phyloP scores from a whole-genome alignment of 2,329 filamentous ascomycete genomes.

The Alternaria ventricosa region DNA sequence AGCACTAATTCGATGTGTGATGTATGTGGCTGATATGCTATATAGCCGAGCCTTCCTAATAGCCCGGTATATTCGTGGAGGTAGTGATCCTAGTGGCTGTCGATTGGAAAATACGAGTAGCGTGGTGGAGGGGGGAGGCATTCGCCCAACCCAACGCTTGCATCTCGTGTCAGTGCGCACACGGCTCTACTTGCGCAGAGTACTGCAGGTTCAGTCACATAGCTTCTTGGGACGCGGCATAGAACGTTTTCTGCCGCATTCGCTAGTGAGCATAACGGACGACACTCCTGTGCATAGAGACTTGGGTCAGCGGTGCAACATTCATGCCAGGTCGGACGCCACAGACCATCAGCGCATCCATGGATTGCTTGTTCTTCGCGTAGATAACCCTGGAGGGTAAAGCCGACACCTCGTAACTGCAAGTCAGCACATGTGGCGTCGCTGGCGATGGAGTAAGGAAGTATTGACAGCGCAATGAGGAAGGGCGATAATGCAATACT shows the following conservation, averaged over 20 bases:
- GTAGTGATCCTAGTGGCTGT: slow-evolving; percentile 3
- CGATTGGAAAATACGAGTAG: slow-evolving; percentile 12
- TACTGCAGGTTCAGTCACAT: not conserved
- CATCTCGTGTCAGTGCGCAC: not conserved
- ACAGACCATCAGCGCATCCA: slow-evolving; percentile 6
- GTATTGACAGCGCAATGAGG: slow-evolving; percentile 15
- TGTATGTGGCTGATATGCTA: not conserved
- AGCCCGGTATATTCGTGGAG: not conserved
- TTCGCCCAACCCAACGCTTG: not conserved
- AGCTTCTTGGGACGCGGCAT: not conserved
- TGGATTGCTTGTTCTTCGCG: slow-evolving; percentile 22
- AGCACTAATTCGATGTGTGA: not conserved
- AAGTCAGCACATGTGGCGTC: slow-evolving; percentile 32
- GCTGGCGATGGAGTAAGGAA: slow-evolving; percentile 4
- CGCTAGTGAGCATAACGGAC: not conserved
- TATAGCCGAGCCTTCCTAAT: not conserved
- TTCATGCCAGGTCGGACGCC: slow-evolving; percentile 17
- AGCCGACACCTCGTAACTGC: slow-evolving; percentile 25
- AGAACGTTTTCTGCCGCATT: slow-evolving; percentile 8
- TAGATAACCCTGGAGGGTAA: slow-evolving; percentile 21
- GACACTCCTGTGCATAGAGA: not conserved
- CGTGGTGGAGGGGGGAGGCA: slow-evolving; percentile 2
- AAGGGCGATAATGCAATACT: slow-evolving; percentile 4
- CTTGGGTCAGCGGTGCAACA: slow-evolving; percentile 15
- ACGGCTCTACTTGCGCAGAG: not conserved